Percentiles rank a stretch among this genome's conserved stretches.
Evolutionary conservation across 2,329 filamentous ascomycete genomes (phyloP).

Genomic region (Drechslera avenae): DNA sequence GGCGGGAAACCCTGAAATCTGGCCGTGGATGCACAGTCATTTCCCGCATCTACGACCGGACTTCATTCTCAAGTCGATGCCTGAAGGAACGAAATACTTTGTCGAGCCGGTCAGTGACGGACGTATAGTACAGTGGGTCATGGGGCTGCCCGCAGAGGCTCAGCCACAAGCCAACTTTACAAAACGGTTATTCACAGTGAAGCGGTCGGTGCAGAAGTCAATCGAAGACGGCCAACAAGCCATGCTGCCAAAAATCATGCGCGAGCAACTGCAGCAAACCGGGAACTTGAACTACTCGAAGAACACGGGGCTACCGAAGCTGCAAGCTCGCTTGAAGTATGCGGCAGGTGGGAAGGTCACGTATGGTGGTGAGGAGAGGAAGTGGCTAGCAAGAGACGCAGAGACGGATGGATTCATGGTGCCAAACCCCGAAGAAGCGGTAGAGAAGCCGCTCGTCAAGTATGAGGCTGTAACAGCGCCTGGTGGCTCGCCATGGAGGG

Average conservation of each 20-base stretch:
- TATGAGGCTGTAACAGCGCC: not conserved
- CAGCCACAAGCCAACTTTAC: constrained; percentile 4
- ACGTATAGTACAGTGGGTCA: constrained; percentile 31
- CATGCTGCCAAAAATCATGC: constrained; percentile 19
- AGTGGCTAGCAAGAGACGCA: not conserved
- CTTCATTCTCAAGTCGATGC: constrained; percentile 40
- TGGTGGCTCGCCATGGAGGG: not conserved
- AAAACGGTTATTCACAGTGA: constrained; percentile 19
- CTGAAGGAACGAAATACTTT: constrained; percentile 21
- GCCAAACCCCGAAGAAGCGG: not conserved
- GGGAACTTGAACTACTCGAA: constrained; percentile 9
- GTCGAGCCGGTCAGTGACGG: constrained; percentile 34
- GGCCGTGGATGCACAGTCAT: constrained; percentile 31
- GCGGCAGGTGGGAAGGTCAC: not conserved
- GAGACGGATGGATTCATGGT: not conserved
- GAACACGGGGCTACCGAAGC: constrained; percentile 10
- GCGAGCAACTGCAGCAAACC: constrained; percentile 1
- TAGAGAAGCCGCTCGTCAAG: not conserved
- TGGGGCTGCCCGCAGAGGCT: constrained; percentile 2
- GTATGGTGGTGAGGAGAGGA: constrained; percentile 9
- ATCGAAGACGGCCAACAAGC: constrained; percentile 14
- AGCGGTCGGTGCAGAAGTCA: constrained; percentile 12
- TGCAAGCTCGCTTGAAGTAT: constrained; percentile 3
- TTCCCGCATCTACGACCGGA: constrained; percentile 42
- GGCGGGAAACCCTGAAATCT: constrained; percentile 1